These are phyloP conservation scores for Mycena polygramma DNA, from an alignment of 768 basidiomycete species.

Conservation along the genomic window DNA sequence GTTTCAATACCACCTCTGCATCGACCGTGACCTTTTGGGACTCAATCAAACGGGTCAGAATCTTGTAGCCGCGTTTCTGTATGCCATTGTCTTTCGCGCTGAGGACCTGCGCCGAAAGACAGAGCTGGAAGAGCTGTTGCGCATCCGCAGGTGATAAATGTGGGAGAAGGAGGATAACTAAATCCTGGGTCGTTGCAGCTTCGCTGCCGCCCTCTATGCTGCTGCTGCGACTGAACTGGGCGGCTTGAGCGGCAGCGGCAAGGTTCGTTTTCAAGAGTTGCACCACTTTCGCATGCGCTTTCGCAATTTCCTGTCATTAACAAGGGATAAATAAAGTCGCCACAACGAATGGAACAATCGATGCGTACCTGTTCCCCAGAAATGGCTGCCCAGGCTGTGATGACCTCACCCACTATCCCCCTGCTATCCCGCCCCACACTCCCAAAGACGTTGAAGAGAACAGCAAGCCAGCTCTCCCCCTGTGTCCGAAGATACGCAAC, in stretches of 20 bases:
- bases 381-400: constrained; percentile 88
- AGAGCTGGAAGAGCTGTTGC: constrained; percentile 74
- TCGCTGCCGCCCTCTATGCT: constrained; percentile 57
- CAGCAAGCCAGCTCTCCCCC: constrained; percentile 93
- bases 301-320: constrained; percentile 72
- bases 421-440: constrained; percentile 82
- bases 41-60: constrained; percentile 81
- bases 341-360: background rate
- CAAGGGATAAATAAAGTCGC: constrained; percentile 6
- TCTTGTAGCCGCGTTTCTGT: constrained; percentile 96
- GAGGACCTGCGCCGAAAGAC: constrained; percentile 76
- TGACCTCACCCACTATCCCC: constrained; percentile 88
- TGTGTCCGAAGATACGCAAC: constrained; percentile 80
- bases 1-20: constrained; percentile 70
- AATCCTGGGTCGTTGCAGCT: constrained; percentile 81
- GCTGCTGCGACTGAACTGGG: constrained; percentile 49
- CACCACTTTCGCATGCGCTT: constrained; percentile 84
- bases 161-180: constrained; percentile 87
- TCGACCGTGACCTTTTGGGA: constrained; percentile 67
- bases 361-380: constrained; percentile 72
- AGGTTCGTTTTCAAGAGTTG: constrained; percentile 78
- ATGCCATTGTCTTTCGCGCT: constrained; percentile 86
- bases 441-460: constrained; percentile 97
- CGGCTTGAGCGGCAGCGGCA: constrained; percentile 51
- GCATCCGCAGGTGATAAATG: constrained; percentile 75